Evolutionary conservation across 768 basidiomycete genomes (phyloP), one percentile per base, ranked within the genome.

Genomic region (Cystofilobasidium bisporidii): DNA sequence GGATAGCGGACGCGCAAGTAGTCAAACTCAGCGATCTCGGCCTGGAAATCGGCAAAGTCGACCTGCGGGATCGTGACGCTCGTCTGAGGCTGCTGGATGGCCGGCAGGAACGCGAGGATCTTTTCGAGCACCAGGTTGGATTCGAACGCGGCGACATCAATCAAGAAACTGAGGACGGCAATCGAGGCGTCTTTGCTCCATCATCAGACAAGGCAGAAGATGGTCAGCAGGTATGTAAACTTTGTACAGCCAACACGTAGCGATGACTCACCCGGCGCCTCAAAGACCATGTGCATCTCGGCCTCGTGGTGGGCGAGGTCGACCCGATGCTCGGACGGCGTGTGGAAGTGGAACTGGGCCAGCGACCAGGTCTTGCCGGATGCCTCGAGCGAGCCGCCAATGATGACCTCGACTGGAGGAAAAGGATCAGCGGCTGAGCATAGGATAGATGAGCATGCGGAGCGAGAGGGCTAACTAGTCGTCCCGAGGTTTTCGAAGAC

Each of bases 241-340:
- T n/a, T n/a, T n/a, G n/a, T n/a, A n/a, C n/a, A n/a, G n/a, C n/a
- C n/a, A n/a, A 22, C 17, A 8, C 8, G 43, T 43, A 17, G 45
- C 4, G 45, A 47, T 6, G n/a, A 17, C 45, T 5, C 45, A 47
- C 50, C 22, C 10, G 22, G n/a, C 9, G 9, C 24, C 50, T 53
- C n/a, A 24, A 53, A 53, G 24, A 53, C 50, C 22, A 53, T 53
- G 50, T 53, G 50, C 50, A 53, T 24, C 22, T 53, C 50, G 22
- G 28, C 50, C 24, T 53, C 50, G 50, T 53, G 22, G 50, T 53
- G n/a, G 24, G 24, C 24, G 11, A 53, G 50, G 50, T 53, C 28
- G 50, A 53, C 24, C 28, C 22, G 50, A 17, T 53, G 50, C 50
- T 53, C 50, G n/a, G 8, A 12, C n/a, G 50, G 50, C 12, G 50